Evolutionary conservation across 352 stramenopile species (phyloP).

Genomic region (Elongisporangium senticosum): DNA sequence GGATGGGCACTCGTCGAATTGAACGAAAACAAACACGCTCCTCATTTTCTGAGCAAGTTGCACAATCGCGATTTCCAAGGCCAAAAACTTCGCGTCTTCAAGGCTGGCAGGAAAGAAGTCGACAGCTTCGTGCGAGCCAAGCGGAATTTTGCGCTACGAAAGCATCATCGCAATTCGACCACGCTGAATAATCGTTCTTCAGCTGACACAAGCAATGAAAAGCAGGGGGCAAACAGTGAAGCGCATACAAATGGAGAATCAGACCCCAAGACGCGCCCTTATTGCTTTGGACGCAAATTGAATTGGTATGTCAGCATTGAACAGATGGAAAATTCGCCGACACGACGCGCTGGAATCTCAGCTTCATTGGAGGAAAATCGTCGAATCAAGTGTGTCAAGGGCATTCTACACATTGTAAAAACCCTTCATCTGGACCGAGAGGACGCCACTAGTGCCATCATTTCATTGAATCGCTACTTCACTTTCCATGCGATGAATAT

Average conservation of each 20-base stretch:
- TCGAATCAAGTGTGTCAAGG: slow-evolving; percentile 54
- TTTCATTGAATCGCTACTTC: slow-evolving; percentile 76
- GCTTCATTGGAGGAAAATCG: slow-evolving; percentile 57
- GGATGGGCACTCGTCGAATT: slow-evolving; percentile 78
- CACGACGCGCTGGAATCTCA: slow-evolving; percentile 50
- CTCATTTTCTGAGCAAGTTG: slow-evolving; percentile 46
- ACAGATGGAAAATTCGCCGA: slow-evolving; percentile 49
- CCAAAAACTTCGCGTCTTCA: slow-evolving; percentile 50
- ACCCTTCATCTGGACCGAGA: slow-evolving; percentile 56
- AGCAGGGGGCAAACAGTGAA: not conserved
- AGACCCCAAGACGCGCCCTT: slow-evolving; percentile 18
- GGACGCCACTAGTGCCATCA: slow-evolving; percentile 65
- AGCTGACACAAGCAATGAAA: not conserved
- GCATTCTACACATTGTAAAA: slow-evolving; percentile 61
- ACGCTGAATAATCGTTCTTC: not conserved
- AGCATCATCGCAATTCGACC: not conserved
- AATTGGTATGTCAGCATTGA: slow-evolving; percentile 70
- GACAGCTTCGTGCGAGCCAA: slow-evolving; percentile 60
- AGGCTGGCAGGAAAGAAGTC: slow-evolving; percentile 46
- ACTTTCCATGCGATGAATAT: slow-evolving; percentile 69
- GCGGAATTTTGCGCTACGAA: slow-evolving; percentile 15
- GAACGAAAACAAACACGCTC: slow-evolving; percentile 32
- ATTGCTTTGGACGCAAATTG: slow-evolving; percentile 66
- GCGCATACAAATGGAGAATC: slow-evolving; percentile 3
- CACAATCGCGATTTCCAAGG: slow-evolving; percentile 48